Evolutionary conservation across 768 basidiomycete genomes (phyloP).

Genomic region (Russula dissimulans): DNA sequence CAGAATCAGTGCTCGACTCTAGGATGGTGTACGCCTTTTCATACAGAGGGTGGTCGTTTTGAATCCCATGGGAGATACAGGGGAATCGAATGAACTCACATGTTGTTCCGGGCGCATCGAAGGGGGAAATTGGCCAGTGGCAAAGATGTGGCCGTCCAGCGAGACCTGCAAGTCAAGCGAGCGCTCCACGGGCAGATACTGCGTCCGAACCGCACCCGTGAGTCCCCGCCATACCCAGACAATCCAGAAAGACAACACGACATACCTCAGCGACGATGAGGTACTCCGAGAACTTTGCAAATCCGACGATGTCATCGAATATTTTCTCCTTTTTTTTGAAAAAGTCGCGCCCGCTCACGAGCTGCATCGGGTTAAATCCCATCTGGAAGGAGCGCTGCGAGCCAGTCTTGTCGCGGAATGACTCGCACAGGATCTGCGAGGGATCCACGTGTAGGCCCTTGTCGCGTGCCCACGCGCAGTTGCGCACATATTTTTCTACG

Average conservation of each 20-base stretch:
- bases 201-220: neutral
- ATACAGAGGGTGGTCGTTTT: neutral
- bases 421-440: slow-evolving; percentile 88
- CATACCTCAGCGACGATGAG: slow-evolving; percentile 87
- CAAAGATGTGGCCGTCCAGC: slow-evolving; percentile 78
- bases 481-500: slow-evolving; percentile 80
- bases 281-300: slow-evolving; percentile 95
- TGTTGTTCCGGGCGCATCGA: slow-evolving; percentile 85
- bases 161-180: slow-evolving; percentile 86
- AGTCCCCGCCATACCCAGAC: neutral
- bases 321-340: slow-evolving; percentile 63
- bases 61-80: neutral
- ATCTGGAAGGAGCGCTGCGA: slow-evolving; percentile 50
- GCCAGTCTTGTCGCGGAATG: slow-evolving; percentile 72
- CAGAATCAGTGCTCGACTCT: slow-evolving; percentile 85
- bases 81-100: slow-evolving; percentile 35
- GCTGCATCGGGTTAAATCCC: slow-evolving; percentile 57
- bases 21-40: slow-evolving; percentile 83
- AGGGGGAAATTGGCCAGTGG: slow-evolving; percentile 83
- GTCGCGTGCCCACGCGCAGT: slow-evolving; percentile 90
- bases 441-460: slow-evolving; percentile 68
- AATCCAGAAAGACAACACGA: neutral
- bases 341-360: slow-evolving; percentile 70
- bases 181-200: slow-evolving; percentile 45
- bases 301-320: slow-evolving; percentile 86